Evolutionary conservation across 306 rosid species (phyloP).

Genomic region (Dryas drummondii): DNA sequence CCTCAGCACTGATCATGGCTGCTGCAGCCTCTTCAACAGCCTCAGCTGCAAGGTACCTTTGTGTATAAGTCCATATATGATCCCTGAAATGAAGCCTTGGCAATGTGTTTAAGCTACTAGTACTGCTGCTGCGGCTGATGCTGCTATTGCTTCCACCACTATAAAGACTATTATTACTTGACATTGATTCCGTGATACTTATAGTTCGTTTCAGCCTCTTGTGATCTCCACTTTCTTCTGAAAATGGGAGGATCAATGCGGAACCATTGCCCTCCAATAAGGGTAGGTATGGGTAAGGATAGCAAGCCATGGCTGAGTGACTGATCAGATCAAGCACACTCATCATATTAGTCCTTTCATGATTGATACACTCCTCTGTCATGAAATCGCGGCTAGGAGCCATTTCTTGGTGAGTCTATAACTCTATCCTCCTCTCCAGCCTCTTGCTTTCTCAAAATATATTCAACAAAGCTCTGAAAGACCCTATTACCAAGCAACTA

Average conservation of each 20-base stretch:
- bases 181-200: slow-evolving; percentile 22
- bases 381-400: background rate
- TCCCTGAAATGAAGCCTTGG: slow-evolving; percentile 53
- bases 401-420: slow-evolving; percentile 27
- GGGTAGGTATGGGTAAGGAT: slow-evolving; percentile 26
- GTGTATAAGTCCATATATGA: slow-evolving; percentile 62
- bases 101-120: slow-evolving; percentile 36
- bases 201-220: slow-evolving; percentile 45
- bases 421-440: background rate
- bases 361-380: slow-evolving; percentile 18
- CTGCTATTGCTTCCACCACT: slow-evolving; percentile 9
- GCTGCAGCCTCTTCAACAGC: slow-evolving; percentile 58
- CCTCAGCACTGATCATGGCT: slow-evolving; percentile 31
- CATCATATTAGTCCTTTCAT: slow-evolving; percentile 16
- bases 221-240: slow-evolving; percentile 41
- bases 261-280: slow-evolving; percentile 11
- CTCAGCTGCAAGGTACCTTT: slow-evolving; percentile 62
- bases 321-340: slow-evolving; percentile 9
- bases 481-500: background rate
- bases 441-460: slow-evolving; percentile 28
- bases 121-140: slow-evolving; percentile 29
- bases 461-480: slow-evolving; percentile 47
- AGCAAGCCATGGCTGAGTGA: slow-evolving; percentile 26
- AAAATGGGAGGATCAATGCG: slow-evolving; percentile 24
- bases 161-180: slow-evolving; percentile 11